Evolutionary conservation across 768 basidiomycete genomes (phyloP).

Genomic region (Pulveroboletus sp.): DNA sequence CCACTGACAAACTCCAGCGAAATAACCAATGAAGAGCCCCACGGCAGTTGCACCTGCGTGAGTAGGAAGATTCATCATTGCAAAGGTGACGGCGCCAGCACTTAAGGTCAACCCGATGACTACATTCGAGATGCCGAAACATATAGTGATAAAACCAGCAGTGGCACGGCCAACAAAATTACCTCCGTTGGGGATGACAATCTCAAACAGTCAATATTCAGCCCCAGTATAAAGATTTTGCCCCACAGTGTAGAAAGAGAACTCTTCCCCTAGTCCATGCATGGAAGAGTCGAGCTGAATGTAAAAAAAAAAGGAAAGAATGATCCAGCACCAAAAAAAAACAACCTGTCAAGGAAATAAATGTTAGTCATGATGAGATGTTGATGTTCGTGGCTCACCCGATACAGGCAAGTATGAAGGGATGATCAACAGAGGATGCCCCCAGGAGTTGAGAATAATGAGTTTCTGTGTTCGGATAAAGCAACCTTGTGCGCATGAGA

Average conservation of each 20-base stretch:
- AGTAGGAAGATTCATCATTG: slow-evolving; percentile 38
- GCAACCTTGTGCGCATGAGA: slow-evolving; percentile 39
- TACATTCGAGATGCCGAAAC: slow-evolving; percentile 44
- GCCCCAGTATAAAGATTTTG: neutral
- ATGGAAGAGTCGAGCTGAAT: slow-evolving; percentile 52
- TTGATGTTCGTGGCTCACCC: slow-evolving; percentile 15
- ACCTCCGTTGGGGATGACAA: slow-evolving; percentile 37
- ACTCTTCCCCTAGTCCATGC: slow-evolving; percentile 39
- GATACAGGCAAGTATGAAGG: slow-evolving; percentile 22
- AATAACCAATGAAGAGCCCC: slow-evolving; percentile 45
- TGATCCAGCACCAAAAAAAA: slow-evolving; percentile 22
- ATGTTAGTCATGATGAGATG: neutral
- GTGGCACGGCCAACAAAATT: slow-evolving; percentile 35
- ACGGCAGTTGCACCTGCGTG: slow-evolving; percentile 37
- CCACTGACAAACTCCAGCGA: slow-evolving; percentile 42
- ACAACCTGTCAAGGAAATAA: slow-evolving; percentile 8
- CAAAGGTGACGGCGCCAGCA: slow-evolving; percentile 40
- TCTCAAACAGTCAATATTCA: slow-evolving; percentile 19
- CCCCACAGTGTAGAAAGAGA: slow-evolving; percentile 56
- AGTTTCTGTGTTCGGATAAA: slow-evolving; percentile 14
- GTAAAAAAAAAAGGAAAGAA: slow-evolving; percentile 42
- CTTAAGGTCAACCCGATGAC: slow-evolving; percentile 35
- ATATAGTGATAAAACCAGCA: slow-evolving; percentile 35
- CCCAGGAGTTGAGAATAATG: slow-evolving; percentile 18
- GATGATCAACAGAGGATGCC: slow-evolving; percentile 19